phyloP scores from a whole-genome alignment of 495 filamentous ascomycete species.

The Xylaria acuta region DNA sequence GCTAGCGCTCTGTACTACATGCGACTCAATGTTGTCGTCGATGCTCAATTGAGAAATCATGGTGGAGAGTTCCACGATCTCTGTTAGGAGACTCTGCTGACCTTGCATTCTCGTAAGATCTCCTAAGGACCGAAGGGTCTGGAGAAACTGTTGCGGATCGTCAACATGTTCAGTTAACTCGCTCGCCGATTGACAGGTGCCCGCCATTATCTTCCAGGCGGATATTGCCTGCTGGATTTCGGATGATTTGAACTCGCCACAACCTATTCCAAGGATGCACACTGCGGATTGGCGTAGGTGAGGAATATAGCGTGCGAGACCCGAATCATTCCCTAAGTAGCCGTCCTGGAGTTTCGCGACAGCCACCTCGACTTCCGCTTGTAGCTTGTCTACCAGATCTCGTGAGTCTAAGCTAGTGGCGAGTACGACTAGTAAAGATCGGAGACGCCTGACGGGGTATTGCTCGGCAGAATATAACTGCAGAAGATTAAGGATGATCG shows the following conservation, averaged over 20 bases:
- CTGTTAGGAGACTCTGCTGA: slow-evolving; percentile 49
- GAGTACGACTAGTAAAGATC: slow-evolving; percentile 48
- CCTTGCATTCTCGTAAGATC: slow-evolving; percentile 84
- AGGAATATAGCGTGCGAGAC: slow-evolving; percentile 56
- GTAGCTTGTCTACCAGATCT: slow-evolving; percentile 40
- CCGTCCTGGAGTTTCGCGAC: slow-evolving; percentile 38
- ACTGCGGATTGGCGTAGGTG: slow-evolving; percentile 65
- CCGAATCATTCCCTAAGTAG: slow-evolving; percentile 59
- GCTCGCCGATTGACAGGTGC: slow-evolving; percentile 53
- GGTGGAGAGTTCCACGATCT: slow-evolving; percentile 54
- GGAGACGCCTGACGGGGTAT: slow-evolving; percentile 53
- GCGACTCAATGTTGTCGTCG: slow-evolving; percentile 57
- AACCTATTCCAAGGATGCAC: slow-evolving; percentile 61
- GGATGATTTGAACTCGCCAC: slow-evolving; percentile 53
- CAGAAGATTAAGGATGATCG: slow-evolving; percentile 47
- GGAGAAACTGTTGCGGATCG: slow-evolving; percentile 63
- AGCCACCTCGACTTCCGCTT: slow-evolving; percentile 47
- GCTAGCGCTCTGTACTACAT: slow-evolving; percentile 63
- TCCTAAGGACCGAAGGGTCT: slow-evolving; percentile 70
- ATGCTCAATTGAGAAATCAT: slow-evolving; percentile 63
- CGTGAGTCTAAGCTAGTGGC: slow-evolving; percentile 44
- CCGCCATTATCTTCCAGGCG: slow-evolving; percentile 60
- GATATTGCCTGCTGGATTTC: slow-evolving; percentile 56
- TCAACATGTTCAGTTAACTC: slow-evolving; percentile 65
- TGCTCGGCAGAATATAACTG: slow-evolving; percentile 49